Evolutionary conservation across 331 rosid species (phyloP).

Genomic region (Quercus tomentella): DNA sequence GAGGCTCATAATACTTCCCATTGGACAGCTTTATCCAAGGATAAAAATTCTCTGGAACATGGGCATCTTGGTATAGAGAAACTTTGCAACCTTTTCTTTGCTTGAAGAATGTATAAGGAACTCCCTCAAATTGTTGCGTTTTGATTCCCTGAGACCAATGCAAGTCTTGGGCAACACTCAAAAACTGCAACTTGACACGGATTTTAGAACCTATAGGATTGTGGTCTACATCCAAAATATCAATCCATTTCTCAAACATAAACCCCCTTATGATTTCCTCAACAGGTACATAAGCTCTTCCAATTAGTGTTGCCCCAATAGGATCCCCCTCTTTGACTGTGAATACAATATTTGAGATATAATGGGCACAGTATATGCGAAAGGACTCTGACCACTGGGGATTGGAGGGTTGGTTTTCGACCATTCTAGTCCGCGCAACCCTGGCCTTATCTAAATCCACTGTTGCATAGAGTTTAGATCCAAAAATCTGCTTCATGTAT

Average conservation of each 20-base stretch:
- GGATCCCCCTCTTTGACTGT: conserved; percentile 65
- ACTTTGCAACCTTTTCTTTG: conserved; percentile 62
- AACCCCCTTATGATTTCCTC: conserved; percentile 32
- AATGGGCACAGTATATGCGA: conserved; percentile 67
- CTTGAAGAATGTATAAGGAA: conserved; percentile 58
- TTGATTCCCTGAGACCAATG: conserved; percentile 53
- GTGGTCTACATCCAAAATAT: conserved; percentile 55
- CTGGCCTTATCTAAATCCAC: conserved; percentile 80
- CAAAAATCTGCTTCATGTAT: conserved; percentile 45
- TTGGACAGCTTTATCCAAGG: conserved; percentile 9
- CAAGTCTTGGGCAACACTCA: conserved; percentile 12
- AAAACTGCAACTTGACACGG: conserved; percentile 41
- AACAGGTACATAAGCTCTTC: conserved; percentile 65
- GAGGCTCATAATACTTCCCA: conserved; percentile 16
- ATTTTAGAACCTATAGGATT: conserved; percentile 45
- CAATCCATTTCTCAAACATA: conserved; percentile 30
- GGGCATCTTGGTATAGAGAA: conserved; percentile 85
- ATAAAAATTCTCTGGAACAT: conserved; percentile 20
- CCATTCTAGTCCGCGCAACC: conserved; percentile 52
- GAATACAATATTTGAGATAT: conserved; percentile 49
- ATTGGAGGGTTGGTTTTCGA: conserved; percentile 28
- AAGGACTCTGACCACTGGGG: conserved; percentile 63
- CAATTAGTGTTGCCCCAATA: conserved; percentile 76
- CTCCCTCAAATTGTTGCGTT: conserved; percentile 39
- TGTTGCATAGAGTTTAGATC: conserved; percentile 70